These are phyloP conservation scores for Cenchrus purpureus DNA, from an alignment of 176 grass and related monocot genomes.

Conservation along the genomic window DNA sequence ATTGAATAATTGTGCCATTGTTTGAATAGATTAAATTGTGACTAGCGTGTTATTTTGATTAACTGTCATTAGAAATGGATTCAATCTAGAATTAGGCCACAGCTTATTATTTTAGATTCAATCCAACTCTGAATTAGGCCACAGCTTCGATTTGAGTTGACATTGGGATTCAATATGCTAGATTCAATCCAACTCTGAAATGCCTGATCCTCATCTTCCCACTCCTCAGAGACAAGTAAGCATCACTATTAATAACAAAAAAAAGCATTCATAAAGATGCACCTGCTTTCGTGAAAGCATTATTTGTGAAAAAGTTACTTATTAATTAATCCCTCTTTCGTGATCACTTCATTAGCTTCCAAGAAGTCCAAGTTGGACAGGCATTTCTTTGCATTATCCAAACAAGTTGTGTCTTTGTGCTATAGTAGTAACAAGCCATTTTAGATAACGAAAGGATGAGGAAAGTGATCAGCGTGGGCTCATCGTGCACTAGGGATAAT, in stretches of 20 bases:
- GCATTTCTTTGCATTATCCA: conserved; percentile 53
- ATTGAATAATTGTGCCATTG: no score
- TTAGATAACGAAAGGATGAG: neutral
- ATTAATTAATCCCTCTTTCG: conserved; percentile 14
- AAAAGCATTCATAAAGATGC: conserved; percentile 42
- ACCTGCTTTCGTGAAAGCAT: conserved; percentile 27
- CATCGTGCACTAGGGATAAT: neutral
- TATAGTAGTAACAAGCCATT: conserved; percentile 11
- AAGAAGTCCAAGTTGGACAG: conserved; percentile 40
- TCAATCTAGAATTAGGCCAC: no score
- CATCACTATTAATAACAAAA: conserved; percentile 10
- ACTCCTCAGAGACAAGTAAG: conserved; percentile 92
- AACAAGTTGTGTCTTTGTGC: conserved; percentile 20
- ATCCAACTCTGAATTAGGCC: no score
- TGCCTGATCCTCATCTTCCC: conserved; percentile 87
- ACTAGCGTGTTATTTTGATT: no score
- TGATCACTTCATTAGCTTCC: conserved; percentile 43
- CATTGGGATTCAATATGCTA: no score
- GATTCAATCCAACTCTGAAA: no score
- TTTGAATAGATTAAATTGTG: no score
- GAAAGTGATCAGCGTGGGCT: conserved; percentile 7
- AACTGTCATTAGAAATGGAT: no score
- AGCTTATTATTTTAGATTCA: no score
- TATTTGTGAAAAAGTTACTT: conserved; percentile 20
- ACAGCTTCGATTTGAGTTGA: no score